These are phyloP conservation scores for Hymenotorrendiella dingleyae DNA, from an alignment of 2,329 filamentous ascomycete genomes.

Conservation along the genomic window DNA sequence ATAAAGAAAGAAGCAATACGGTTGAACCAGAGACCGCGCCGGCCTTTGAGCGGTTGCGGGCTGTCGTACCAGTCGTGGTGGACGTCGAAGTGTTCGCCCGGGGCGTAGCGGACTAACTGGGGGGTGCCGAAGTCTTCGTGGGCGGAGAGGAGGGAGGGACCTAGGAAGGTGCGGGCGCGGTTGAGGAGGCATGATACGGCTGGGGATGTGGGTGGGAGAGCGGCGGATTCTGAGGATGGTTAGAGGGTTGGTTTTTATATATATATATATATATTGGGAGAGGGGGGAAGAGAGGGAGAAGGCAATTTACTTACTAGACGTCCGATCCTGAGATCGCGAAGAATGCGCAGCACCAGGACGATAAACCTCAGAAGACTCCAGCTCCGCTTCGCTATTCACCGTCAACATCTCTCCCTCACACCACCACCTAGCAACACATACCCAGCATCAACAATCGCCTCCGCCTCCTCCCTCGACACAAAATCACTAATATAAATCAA, in stretches of 20 bases:
- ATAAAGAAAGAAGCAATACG: constrained; percentile 15
- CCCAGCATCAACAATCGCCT: constrained; percentile 12
- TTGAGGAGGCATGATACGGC: constrained; percentile 10
- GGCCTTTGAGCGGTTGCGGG: constrained; percentile 3
- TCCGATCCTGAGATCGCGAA: constrained; percentile 4
- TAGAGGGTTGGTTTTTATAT: no score
- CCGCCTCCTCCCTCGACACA: constrained; percentile 8
- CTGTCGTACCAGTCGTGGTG: constrained; percentile 15
- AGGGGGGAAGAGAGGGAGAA: not conserved
- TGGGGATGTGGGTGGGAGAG: constrained; percentile 5
- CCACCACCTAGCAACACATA: constrained; percentile 3
- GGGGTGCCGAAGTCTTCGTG: constrained; percentile 11
- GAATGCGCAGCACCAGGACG: not conserved
- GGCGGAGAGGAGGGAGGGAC: constrained; percentile 4
- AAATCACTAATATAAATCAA: constrained; percentile 24
- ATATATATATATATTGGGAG: not conserved
- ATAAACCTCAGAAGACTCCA: constrained; percentile 8
- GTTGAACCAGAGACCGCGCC: constrained; percentile 6
- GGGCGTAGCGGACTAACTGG: constrained; percentile 15
- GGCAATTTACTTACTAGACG: no score
- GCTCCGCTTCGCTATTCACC: constrained; percentile 8
- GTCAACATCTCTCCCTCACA: no score
- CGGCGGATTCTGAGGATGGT: constrained; percentile 7
- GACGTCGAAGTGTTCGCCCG: constrained; percentile 10
- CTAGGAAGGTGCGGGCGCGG: constrained; percentile 10